Base-by-base conservation (phyloP, 202 grass and related monocot genomes). In the Carex sylvatica region DNA sequence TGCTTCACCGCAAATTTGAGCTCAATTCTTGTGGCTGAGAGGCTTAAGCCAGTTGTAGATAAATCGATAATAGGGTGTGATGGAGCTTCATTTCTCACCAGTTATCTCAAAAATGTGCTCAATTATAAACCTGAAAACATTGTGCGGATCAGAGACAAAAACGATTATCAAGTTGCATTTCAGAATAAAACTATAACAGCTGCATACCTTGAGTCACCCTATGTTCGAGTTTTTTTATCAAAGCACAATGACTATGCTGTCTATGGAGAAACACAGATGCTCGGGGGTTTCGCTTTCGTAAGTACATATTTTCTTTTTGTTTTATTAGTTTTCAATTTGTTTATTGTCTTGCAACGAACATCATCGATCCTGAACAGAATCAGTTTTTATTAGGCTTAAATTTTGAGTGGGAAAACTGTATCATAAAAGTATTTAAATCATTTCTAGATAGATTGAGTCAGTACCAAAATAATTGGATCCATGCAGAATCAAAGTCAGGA, bases 1-100 rank as follows among this genome's bases (percentile, higher is more conserved):
- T 60, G 78, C 53, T 86, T 71, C 52, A 82, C 65, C 0, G 84
- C 66, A 15, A 86, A 70, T 61, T 49, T 86, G 26, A 86, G 84
- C 30, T 86, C 78, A 18, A 86, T 86, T 60, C 46, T 86, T 53
- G 74, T 69, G 8, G 74, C 52, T 0, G 53, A 86, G 49, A 86
- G 74, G 33, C 51, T 64, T 20, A 79, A 86, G 19, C 51, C 78
- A 7, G 28, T 81, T 6, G 65, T 81, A 11, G 33, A 52, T 35
- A 56, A 65, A 52, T 64, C 52, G 4, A 65, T n/a, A 64, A 66
- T 58, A 33, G 84, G 84, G 9, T 86, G 54, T 30, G 52, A 81
- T 8, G 65, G 78, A 18, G 22, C 14, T 24, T 52, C 78, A 15
- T 86, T 86, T 65, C 53, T 86, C 0, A 53, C 65, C 0, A 55